A percentile compares a stretch with the other conserved stretches of the same genome.
These are phyloP conservation scores for Stephania cephalantha DNA, from an alignment of 164 flowering plant species.

Conservation along the genomic window DNA sequence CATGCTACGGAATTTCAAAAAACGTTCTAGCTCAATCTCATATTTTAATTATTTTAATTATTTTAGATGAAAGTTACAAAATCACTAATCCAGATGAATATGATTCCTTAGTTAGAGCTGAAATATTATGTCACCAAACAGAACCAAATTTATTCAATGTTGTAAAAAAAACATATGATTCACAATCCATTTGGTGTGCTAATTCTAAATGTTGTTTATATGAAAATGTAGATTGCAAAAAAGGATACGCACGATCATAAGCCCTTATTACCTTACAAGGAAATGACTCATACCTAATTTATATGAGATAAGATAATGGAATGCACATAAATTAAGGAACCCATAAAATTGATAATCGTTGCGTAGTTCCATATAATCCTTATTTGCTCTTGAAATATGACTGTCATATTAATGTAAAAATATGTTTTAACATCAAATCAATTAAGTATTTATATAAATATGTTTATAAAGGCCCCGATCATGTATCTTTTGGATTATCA, in stretches of 20 bases:
- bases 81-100: not conserved
- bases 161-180: not conserved
- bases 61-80: not conserved
- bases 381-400: not conserved
- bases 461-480: not conserved
- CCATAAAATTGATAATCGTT: not conserved
- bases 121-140: too few relatives aligned
- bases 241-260: not conserved
- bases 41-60: not conserved
- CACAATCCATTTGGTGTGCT: not conserved
- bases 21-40: not conserved
- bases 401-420: not conserved
- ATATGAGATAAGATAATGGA: not conserved
- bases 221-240: not conserved
- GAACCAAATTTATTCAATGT: not conserved
- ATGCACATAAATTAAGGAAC: too few relatives aligned
- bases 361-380: conserved; percentile 2
- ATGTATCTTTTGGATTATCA: not conserved
- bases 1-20: conserved; percentile 1
- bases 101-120: not conserved
- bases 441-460: too few relatives aligned
- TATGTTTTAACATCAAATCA: not conserved
- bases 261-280: not conserved
- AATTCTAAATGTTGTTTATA: not conserved
- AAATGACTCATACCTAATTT: not conserved